Conservation (phyloP, 352 stramenopile species). For the Elongisporangium senticosum region DNA sequence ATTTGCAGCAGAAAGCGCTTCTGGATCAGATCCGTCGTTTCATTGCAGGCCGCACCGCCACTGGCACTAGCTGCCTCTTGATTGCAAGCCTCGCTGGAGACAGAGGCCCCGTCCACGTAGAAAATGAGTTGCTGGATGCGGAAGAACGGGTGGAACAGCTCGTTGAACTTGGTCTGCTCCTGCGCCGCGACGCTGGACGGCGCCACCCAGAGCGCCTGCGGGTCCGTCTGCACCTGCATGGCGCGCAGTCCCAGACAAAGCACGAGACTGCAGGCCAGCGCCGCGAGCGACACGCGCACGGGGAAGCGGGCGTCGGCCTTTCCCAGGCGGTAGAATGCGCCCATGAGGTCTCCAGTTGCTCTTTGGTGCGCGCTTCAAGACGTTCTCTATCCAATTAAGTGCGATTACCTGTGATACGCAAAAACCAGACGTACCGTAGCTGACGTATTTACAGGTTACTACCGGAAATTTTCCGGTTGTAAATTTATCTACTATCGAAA, state of each 20-base stretch:
- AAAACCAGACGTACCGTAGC: neutral
- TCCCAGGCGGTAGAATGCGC: constrained; percentile 50
- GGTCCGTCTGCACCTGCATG: constrained; percentile 70
- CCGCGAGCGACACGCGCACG: constrained; percentile 35
- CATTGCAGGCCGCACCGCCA: constrained; percentile 13
- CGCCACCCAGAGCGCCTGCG: constrained; percentile 79
- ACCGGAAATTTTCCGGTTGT: no score
- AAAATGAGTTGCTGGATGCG: constrained; percentile 86
- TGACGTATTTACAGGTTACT: no score
- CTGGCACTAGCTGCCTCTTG: neutral
- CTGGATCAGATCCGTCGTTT: constrained; percentile 50
- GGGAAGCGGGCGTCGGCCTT: constrained; percentile 43
- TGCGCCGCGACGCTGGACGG: constrained; percentile 46
- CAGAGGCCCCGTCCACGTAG: constrained; percentile 33
- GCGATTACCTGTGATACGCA: neutral
- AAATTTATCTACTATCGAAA: neutral
- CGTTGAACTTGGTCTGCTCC: constrained; percentile 72
- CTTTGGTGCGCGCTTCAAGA: neutral
- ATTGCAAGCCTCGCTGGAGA: neutral
- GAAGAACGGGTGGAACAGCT: constrained; percentile 83
- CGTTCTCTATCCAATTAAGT: neutral
- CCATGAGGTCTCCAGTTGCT: constrained; percentile 18
- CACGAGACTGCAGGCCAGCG: constrained; percentile 40
- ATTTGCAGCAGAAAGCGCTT: constrained; percentile 50
- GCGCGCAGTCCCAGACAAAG: constrained; percentile 52